A percentile compares a stretch with the other conserved stretches of the same genome.
phyloP scores from a whole-genome alignment of 2,329 filamentous ascomycete species.

The Rugonectria rugulosa region DNA sequence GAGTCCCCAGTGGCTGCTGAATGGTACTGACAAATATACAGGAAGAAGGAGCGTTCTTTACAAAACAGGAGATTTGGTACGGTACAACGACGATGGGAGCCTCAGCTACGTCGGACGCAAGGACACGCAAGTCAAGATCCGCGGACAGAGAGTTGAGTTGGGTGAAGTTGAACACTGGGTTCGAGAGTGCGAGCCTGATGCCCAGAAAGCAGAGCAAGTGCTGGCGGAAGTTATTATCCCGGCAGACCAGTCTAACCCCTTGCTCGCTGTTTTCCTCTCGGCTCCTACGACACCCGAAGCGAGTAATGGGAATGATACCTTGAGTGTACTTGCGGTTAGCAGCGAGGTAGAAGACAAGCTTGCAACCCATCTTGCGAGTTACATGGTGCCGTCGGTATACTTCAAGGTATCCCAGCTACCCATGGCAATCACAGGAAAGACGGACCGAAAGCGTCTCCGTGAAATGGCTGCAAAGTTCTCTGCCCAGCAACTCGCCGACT shows the following conservation, averaged over 20 bases:
- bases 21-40: not conserved
- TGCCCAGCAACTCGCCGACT: slow-evolving; percentile 48
- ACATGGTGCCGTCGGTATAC: slow-evolving; percentile 9
- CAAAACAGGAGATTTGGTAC: slow-evolving; percentile 29
- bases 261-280: not conserved
- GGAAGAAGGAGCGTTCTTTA: slow-evolving; percentile 25
- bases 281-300: not conserved
- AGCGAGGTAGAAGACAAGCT: not conserved
- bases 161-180: slow-evolving; percentile 15
- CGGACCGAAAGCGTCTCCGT: slow-evolving; percentile 18
- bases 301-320: not conserved
- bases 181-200: not conserved
- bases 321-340: not conserved
- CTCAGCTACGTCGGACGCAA: slow-evolving; percentile 30
- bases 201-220: not conserved
- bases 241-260: not conserved
- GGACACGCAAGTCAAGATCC: slow-evolving; percentile 34
- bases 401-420: slow-evolving; percentile 22
- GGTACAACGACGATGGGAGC: slow-evolving; percentile 26
- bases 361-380: not conserved
- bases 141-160: slow-evolving; percentile 20
- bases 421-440: slow-evolving; percentile 25
- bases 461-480: slow-evolving; percentile 16
- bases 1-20: slow-evolving; percentile 49
- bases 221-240: not conserved